Base-by-base conservation (phyloP, 345 rosid genomes). In the Ceriops decandra region DNA sequence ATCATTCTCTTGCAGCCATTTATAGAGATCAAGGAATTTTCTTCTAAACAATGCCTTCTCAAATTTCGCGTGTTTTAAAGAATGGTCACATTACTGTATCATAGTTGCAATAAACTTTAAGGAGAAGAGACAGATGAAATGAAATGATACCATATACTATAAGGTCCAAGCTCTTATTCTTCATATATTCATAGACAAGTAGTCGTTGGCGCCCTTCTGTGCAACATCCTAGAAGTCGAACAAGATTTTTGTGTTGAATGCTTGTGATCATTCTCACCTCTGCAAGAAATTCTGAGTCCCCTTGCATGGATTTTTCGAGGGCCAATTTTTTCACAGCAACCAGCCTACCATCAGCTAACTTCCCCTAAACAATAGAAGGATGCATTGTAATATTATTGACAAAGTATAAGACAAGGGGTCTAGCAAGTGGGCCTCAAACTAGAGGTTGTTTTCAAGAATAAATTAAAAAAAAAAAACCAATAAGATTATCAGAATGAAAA, bases 231-330 rank as follows among this genome's bases (percentile, higher is more conserved):
- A 86, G 68, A 66, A 88, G 89, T 20, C 84, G 83, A 67, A 88
- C 90, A 38, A 86, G 77, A 70, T 88, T 88, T 76, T 83, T 88
- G 75, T 84, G 93, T 66, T 88, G 90, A 72, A 86, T 88, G 75
- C 90, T 86, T 42, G 93, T 88, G 75, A 88, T 86, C 89, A 88
- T 74, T 74, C 84, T 88, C 74, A 83, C 93, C 69, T 84, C 89
- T 31, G 93, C 68, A 15, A 84, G 83, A 69, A 88, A 88, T 63
- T 88, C 93, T 2, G 83, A 68, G 60, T 88, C 89, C 56, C 90
- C 93, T 73, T 88, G 89, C 33, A 81, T 85, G 27, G 93, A 88
- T 82, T 81, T 88, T 2, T 82, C 89, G 28, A 72, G 71, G 11
- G 83, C 77, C 69, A 84, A 74, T 57, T 65, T 72, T 64, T 83